Evolutionary conservation across 2,329 filamentous ascomycete species (phyloP).

Genomic region (Epichloe brachyelytri): DNA sequence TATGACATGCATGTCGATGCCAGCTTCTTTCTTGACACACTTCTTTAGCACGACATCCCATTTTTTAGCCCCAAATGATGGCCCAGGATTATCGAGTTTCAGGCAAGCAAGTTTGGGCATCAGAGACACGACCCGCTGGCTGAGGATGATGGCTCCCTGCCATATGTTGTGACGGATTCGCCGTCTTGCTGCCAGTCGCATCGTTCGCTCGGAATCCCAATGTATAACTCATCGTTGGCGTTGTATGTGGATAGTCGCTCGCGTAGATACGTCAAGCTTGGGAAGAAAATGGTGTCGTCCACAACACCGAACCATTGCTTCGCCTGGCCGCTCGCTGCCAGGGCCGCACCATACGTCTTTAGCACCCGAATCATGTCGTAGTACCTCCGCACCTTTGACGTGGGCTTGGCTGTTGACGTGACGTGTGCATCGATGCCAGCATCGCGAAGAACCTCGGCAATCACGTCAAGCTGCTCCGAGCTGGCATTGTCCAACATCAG

Average conservation of each 20-base stretch:
- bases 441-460: constrained; percentile 18
- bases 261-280: constrained; percentile 26
- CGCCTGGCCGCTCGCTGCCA: constrained; percentile 21
- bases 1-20: constrained; percentile 26
- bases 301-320: constrained; percentile 31
- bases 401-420: constrained; percentile 16
- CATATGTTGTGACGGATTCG: constrained; percentile 24
- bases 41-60: constrained; percentile 31
- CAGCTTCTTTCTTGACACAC: constrained; percentile 24
- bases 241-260: constrained; percentile 24
- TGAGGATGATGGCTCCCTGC: constrained; percentile 33
- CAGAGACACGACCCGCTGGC: constrained; percentile 19
- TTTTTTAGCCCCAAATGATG: constrained; percentile 12
- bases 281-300: constrained; percentile 35
- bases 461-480: constrained; percentile 18
- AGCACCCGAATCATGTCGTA: constrained; percentile 25
- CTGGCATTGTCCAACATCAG: constrained; percentile 28
- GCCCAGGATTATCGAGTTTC: constrained; percentile 8
- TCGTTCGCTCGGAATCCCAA: constrained; percentile 31
- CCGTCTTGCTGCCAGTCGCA: constrained; percentile 29
- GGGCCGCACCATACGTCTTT: constrained; percentile 18
- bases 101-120: constrained; percentile 27
- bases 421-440: constrained; percentile 28
- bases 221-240: constrained; percentile 20
- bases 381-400: constrained; percentile 23